A percentile compares a stretch with the other conserved stretches of the same genome.
Evolutionary conservation across 345 rosid genomes (phyloP).

Genomic region (Euphorbia tirucalli): DNA sequence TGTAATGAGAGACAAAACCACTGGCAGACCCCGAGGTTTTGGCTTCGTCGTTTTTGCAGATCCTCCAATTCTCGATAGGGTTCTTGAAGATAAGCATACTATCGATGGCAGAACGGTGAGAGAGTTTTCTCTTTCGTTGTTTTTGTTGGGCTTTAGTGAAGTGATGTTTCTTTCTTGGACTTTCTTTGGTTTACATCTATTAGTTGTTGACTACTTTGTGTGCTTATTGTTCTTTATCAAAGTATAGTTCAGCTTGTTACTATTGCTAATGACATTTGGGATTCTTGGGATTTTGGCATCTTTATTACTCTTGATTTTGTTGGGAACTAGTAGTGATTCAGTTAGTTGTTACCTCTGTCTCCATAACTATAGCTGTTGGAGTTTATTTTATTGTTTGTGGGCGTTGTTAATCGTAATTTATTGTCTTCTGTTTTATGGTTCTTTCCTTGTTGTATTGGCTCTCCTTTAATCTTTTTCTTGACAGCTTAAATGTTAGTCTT

Average conservation of each 20-base stretch:
- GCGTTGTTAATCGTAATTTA: background rate
- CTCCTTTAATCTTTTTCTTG: background rate
- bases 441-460: background rate
- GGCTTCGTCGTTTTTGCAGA: conserved; percentile 84
- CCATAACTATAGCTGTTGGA: background rate
- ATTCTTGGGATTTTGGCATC: background rate
- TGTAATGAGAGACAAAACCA: conserved; percentile 70
- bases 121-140: background rate
- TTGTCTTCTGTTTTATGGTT: too few relatives aligned
- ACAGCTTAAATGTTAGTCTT: background rate
- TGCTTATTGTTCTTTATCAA: background rate
- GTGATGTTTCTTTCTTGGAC: background rate
- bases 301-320: background rate
- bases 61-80: conserved; percentile 57
- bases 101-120: conserved; percentile 83
- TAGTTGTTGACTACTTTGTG: background rate
- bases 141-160: background rate
- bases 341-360: background rate
- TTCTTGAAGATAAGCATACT: conserved; percentile 69
- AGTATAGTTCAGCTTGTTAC: background rate
- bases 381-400: background rate
- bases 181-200: background rate
- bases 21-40: conserved; percentile 77
- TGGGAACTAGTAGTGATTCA: background rate
- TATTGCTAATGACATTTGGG: background rate